Conservation (phyloP, 345 rosid genomes). For the Ailanthus altissimus region DNA sequence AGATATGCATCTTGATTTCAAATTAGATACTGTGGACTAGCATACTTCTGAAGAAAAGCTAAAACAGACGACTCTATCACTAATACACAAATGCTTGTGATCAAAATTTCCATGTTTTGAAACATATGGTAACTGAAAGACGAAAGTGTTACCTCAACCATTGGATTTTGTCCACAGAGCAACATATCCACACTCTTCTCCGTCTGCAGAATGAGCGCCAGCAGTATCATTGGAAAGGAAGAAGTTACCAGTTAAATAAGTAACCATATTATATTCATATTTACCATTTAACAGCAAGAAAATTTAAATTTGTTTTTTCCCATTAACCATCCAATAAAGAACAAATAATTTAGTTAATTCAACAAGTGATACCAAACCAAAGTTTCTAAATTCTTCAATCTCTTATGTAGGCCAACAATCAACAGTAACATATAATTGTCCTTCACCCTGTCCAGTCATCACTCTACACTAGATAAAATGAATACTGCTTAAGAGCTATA, state of each 20-base stretch:
- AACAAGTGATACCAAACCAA: not conserved
- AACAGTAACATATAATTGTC: not conserved
- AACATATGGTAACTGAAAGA: not conserved
- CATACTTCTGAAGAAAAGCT: not conserved
- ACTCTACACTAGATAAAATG: not conserved
- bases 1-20: no score
- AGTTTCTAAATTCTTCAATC: not conserved
- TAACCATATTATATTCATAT: not conserved
- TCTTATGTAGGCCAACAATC: not conserved
- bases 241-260: not conserved
- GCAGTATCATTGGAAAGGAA: not conserved
- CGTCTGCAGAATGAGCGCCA: conserved; percentile 39
- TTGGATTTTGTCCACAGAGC: conserved; percentile 55
- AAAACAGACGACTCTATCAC: not conserved
- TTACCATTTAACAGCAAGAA: not conserved
- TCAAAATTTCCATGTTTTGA: not conserved
- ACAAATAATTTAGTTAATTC: not conserved
- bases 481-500: no score
- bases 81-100: not conserved
- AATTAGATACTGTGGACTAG: no score
- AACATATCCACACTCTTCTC: conserved; percentile 73
- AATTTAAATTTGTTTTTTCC: not conserved
- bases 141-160: conserved; percentile 63
- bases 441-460: not conserved
- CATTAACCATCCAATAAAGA: not conserved